Base-by-base conservation (phyloP, 768 basidiomycete species). In the Tulasnella sp. region DNA sequence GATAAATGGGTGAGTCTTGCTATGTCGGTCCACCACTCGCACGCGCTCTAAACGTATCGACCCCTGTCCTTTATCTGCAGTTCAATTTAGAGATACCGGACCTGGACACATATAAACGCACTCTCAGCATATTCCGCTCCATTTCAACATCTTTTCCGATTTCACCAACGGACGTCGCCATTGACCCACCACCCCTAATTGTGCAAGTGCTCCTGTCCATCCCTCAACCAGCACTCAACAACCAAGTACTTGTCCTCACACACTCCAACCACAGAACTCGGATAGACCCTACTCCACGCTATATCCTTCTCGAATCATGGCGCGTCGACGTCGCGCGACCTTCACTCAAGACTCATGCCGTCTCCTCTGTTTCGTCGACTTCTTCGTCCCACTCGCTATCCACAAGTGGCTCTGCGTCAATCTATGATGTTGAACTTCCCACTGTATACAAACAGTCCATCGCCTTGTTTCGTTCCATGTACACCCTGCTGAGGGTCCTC, bases 381-480 rank as follows among this genome's bases (percentile, higher is more conserved):
- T 64, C 64, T 32, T 43, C 66, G 12, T 52, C 39, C 21, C 34
- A 34, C 63, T 66, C 45, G 63, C 66, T 42, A 27, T 36, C 54
- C 25, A 32, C 17, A 58, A 63, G 31, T 62, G 65, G 31, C 62
- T 54, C 42, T 41, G 21, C 35, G 43, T 43, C 53, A 45, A 29
- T 35, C 17, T 54, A 66, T 48, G 82, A 83, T 58, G 73, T 83
- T 36, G 77, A 81, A 12, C 78, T 83, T 34, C 76, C 86, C 0
- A 84, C 82, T 11, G 82, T 87, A 53, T 90, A 90, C 76, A 90
- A 90, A 68, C 82, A 88, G 63, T 80, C 83, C 34, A 89, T 90
- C 64, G 77, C 84, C 31, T 75, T 88, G 17, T 90, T 89, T 71
- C 77, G 87, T 49, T 85, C 84, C 65, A 65, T 86, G 5, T 90